A percentile compares a stretch with the other conserved stretches of the same genome.
Evolutionary conservation across 2,329 filamentous ascomycete genomes (phyloP).

Genomic region (Alternaria arborescens): DNA sequence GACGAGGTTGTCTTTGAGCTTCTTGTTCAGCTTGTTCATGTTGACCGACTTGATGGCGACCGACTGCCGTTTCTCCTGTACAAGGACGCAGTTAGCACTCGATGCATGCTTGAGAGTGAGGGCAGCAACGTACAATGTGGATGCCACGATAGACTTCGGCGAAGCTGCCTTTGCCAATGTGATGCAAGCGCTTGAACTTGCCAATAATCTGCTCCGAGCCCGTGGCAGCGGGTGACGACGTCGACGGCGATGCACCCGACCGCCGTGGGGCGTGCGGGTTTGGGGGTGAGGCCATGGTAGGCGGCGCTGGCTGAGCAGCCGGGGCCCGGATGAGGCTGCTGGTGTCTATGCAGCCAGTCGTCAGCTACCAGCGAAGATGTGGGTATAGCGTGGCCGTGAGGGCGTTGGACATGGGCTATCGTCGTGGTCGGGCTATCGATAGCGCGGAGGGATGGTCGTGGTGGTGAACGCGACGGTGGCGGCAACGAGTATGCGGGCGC

Average conservation of each 20-base stretch:
- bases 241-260: conserved; percentile 48
- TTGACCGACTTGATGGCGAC: conserved; percentile 98
- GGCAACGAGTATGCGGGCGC: conserved; percentile 7
- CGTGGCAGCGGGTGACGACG: conserved; percentile 32
- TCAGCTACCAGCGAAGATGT: conserved; percentile 50
- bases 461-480: conserved; percentile 12
- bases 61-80: conserved; percentile 76
- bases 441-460: conserved; percentile 13
- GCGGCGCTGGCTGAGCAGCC: conserved; percentile 43
- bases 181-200: conserved; percentile 81
- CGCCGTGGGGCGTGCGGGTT: conserved; percentile 46
- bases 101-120: background rate
- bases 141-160: conserved; percentile 90
- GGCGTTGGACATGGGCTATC: conserved; percentile 50
- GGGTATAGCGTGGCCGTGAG: conserved; percentile 50
- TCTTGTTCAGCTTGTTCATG: conserved; percentile 87
- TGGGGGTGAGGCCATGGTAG: conserved; percentile 47
- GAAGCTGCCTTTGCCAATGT: conserved; percentile 98
- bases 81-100: conserved; percentile 21
- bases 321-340: conserved; percentile 25
- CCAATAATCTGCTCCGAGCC: conserved; percentile 63
- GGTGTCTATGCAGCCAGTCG: conserved; percentile 11
- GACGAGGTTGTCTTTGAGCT: conserved; percentile 94
- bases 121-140: conserved; percentile 71
- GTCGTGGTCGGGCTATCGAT: conserved; percentile 18